Evolutionary conservation across 768 basidiomycete species (phyloP).

Genomic region (Chalciporus sphaerocephalus): DNA sequence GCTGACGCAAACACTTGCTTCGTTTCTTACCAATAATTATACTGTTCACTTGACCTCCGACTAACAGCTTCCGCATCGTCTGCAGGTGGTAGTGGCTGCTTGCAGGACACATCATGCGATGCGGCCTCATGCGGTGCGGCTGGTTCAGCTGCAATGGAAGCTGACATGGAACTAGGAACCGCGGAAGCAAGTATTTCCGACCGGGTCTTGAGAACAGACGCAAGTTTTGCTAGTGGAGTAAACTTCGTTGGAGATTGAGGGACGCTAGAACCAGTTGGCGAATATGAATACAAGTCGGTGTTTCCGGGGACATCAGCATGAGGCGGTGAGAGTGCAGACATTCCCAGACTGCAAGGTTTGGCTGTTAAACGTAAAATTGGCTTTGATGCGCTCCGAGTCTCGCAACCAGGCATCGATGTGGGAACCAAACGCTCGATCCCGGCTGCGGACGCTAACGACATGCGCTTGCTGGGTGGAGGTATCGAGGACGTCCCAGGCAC

Average conservation of each 20-base stretch:
- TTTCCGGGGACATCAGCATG: background rate
- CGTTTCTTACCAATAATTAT: background rate
- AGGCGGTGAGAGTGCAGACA: slow-evolving; percentile 3
- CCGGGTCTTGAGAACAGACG: slow-evolving; percentile 25
- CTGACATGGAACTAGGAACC: background rate
- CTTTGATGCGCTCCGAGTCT: slow-evolving; percentile 17
- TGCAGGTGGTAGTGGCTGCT: too few relatives aligned
- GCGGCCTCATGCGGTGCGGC: too few relatives aligned
- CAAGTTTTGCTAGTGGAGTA: slow-evolving; percentile 29
- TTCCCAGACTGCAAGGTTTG: slow-evolving; percentile 24
- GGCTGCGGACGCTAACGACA: slow-evolving; percentile 26
- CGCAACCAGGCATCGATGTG: background rate
- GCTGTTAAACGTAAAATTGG: slow-evolving; percentile 28
- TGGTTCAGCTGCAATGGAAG: too few relatives aligned
- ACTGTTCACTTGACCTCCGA: too few relatives aligned
- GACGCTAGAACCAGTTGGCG: slow-evolving; percentile 12
- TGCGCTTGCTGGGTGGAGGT: slow-evolving; percentile 23
- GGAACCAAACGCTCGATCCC: slow-evolving; percentile 14
- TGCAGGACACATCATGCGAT: too few relatives aligned
- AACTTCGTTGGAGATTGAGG: slow-evolving; percentile 25
- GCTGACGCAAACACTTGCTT: background rate
- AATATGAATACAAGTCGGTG: slow-evolving; percentile 1
- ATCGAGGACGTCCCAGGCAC: slow-evolving; percentile 24
- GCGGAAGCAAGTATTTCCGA: slow-evolving; percentile 9
- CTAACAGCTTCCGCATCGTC: slow-evolving; percentile 28